Evolutionary conservation across 108 stramenopile genomes (phyloP).

Genomic region (Fragilariopsis cylindrus): DNA sequence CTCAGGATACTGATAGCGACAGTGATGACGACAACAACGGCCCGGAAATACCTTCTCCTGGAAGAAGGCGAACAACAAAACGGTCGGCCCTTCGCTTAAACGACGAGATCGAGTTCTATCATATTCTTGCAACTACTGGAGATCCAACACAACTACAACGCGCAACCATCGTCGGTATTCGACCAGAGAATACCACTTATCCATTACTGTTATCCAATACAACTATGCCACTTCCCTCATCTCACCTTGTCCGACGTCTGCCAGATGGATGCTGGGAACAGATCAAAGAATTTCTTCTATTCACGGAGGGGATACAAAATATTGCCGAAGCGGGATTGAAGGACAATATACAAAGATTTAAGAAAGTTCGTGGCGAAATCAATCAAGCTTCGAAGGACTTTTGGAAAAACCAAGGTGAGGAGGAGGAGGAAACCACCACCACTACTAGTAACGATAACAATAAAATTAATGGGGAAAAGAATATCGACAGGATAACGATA

Average conservation of each 20-base stretch:
- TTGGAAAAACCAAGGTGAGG: conserved; percentile 1
- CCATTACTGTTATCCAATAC: conserved; percentile 7
- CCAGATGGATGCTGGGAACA: conserved; percentile 4
- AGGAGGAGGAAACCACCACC: neutral
- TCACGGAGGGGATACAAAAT: neutral
- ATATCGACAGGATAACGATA: neutral
- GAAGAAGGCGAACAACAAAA: neutral
- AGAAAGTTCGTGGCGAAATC: neutral
- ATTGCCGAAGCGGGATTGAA: neutral
- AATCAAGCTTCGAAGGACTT: neutral
- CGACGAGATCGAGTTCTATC: conserved; percentile 16
- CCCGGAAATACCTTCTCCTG: neutral
- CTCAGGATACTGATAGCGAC: neutral
- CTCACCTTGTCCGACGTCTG: neutral
- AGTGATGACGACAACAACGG: neutral
- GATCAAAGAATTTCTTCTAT: neutral
- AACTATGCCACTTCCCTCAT: neutral
- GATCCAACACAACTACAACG: conserved; percentile 1
- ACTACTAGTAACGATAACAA: neutral
- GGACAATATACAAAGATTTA: neutral
- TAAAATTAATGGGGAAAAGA: neutral
- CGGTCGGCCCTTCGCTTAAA: neutral
- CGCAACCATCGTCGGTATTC: conserved; percentile 2
- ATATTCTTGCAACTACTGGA: neutral
- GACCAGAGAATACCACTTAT: neutral